Evolutionary conservation across 495 filamentous ascomycete genomes (phyloP).

Genomic region (Neurospora sp.): DNA sequence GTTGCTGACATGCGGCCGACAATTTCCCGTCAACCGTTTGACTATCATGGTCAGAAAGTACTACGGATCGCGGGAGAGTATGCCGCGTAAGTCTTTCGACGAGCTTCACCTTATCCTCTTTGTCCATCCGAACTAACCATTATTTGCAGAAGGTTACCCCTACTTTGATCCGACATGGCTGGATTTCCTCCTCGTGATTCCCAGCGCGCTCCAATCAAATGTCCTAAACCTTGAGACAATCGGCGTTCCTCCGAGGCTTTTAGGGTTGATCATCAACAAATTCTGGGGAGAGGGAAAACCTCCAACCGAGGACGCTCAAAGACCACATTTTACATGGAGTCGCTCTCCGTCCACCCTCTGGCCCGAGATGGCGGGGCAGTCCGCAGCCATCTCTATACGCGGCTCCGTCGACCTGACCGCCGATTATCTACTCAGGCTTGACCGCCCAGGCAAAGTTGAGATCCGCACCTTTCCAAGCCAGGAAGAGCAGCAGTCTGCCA

Average conservation of each 20-base stretch:
- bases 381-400: background rate
- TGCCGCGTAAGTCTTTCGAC: background rate
- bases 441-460: background rate
- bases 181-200: background rate
- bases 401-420: background rate
- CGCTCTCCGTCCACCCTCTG: background rate
- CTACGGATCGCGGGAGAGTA: background rate
- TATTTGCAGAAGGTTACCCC: background rate
- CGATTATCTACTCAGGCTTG: background rate
- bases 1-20: background rate
- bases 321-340: background rate
- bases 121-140: background rate
- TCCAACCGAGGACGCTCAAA: background rate
- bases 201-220: background rate
- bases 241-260: background rate
- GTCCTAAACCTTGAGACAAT: background rate
- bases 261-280: background rate
- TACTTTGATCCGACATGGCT: background rate
- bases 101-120: background rate
- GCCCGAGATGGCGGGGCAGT: background rate
- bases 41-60: background rate
- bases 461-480: background rate
- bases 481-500: too few relatives aligned
- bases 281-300: background rate
- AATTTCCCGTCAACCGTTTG: background rate